Base-by-base conservation (phyloP, 78 protist species). In the Cyanophora paradoxa region DNA sequence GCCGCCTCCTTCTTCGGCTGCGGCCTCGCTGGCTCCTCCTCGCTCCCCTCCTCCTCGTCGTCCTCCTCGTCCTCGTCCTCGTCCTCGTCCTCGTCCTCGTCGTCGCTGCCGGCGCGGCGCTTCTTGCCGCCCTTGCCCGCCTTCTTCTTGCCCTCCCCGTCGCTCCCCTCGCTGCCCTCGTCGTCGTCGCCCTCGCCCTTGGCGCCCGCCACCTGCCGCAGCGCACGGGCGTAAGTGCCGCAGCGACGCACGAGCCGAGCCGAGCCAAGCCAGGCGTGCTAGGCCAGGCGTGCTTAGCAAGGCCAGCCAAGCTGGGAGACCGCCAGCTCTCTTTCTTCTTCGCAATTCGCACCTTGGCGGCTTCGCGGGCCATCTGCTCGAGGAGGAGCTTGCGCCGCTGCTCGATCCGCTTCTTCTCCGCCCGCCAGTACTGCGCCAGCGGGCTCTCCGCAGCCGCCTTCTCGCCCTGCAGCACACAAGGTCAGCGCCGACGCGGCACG, bases 81-180 rank as follows among this genome's bases (percentile, higher is more conserved):
- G 19, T 73, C 87, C 14, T 33, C 83, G 0, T 82, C 84, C 1
- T 58, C 83, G 0, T 81, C 85, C 19, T 79, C 85, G 16, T 76
- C 86, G 4, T 75, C 67, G 5, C 56, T 78, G 33, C 52, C 82
- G n/a, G n/a, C n/a, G n/a, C n/a, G n/a, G n/a, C n/a, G n/a, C n/a
- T n/a, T n/a, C n/a, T n/a, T n/a, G n/a, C n/a, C n/a, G n/a, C n/a
- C n/a, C n/a, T n/a, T n/a, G n/a, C n/a, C n/a, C n/a, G n/a, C n/a
- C n/a, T n/a, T n/a, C n/a, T n/a, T n/a, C n/a, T n/a, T 26, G 6
- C 37, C 14, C 33, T 22, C 33, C 62, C 62, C 62, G 37, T 7
- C 7, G 14, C 28, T 8, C 14, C 62, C 30, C 62, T 14, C 37
- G 6, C 17, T 56, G 11, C 62, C 7, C 10, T 14, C 62, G 28